Evolutionary conservation across 768 basidiomycete genomes (phyloP).

Genomic region (Thelephora ganbajun): DNA sequence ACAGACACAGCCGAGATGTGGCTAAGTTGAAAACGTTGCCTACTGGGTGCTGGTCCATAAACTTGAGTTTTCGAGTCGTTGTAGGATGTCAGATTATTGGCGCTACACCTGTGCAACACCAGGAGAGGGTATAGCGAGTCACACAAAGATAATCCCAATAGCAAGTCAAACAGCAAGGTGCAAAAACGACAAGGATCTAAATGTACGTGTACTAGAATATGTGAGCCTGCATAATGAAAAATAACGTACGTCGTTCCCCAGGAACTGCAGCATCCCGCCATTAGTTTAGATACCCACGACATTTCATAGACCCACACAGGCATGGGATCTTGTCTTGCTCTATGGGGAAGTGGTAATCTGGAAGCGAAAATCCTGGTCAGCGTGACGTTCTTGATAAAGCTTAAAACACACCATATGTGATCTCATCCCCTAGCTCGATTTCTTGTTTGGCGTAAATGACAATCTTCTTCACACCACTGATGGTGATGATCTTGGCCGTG

Average conservation of each 20-base stretch:
- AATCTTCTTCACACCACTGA: conserved; percentile 91
- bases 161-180: no score
- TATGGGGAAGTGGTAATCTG: conserved; percentile 98
- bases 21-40: no score
- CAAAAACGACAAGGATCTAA: no score
- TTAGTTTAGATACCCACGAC: conserved; percentile 89
- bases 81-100: no score
- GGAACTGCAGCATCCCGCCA: conserved; percentile 20
- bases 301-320: conserved; percentile 79
- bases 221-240: not conserved
- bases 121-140: no score
- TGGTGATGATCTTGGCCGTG: conserved; percentile 83
- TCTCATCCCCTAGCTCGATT: conserved; percentile 94
- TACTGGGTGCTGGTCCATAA: no score
- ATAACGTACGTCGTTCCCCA: not conserved
- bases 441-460: conserved; percentile 98
- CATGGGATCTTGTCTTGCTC: conserved; percentile 97
- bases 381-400: not conserved
- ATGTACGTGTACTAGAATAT: no score
- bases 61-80: no score
- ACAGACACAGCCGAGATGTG: no score
- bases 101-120: no score
- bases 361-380: conserved; percentile 1
- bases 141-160: no score
- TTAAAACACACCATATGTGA: conserved; percentile 64